These are phyloP conservation scores for Hymenoscyphus occultus DNA, from an alignment of 2,329 filamentous ascomycete genomes.

Conservation along the genomic window DNA sequence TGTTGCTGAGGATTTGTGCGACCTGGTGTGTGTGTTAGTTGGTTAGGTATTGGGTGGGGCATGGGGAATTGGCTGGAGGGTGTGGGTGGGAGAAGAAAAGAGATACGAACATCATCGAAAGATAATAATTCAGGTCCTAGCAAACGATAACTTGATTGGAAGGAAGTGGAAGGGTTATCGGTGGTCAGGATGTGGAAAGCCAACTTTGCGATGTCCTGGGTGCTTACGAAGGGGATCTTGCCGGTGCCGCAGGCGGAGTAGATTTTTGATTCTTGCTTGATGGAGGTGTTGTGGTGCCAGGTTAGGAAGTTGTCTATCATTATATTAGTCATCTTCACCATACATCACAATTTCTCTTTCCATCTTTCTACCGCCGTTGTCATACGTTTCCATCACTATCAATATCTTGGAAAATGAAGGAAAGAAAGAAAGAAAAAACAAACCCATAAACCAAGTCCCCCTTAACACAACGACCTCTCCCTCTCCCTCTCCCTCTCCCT, in stretches of 20 bases:
- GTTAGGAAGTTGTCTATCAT: slow-evolving; percentile 22
- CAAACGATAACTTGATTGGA: slow-evolving; percentile 36
- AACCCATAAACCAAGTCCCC: slow-evolving; percentile 48
- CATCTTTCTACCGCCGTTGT: no score
- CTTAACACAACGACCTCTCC: slow-evolving; percentile 43
- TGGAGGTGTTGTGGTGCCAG: slow-evolving; percentile 20
- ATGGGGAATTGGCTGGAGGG: no score
- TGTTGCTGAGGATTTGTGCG: slow-evolving; percentile 21
- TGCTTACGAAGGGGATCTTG: slow-evolving; percentile 46
- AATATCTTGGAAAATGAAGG: no score
- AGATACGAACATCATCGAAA: slow-evolving; percentile 33
- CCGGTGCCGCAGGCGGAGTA: slow-evolving; percentile 45
- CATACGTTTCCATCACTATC: no score
- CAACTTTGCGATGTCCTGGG: slow-evolving; percentile 46
- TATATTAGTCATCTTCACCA: no score
- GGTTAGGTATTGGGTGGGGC: neutral
- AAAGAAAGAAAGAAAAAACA: slow-evolving; percentile 10
- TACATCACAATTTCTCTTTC: no score
- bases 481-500: slow-evolving; percentile 36
- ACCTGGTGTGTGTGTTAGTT: slow-evolving; percentile 13
- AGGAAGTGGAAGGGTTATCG: slow-evolving; percentile 30
- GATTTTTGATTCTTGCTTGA: slow-evolving; percentile 42
- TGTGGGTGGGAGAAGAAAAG: neutral
- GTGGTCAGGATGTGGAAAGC: slow-evolving; percentile 41
- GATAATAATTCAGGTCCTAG: slow-evolving; percentile 36